Base-by-base conservation (phyloP, 805 yeast species). In the Hemisphaericaspora nanyangensis region DNA sequence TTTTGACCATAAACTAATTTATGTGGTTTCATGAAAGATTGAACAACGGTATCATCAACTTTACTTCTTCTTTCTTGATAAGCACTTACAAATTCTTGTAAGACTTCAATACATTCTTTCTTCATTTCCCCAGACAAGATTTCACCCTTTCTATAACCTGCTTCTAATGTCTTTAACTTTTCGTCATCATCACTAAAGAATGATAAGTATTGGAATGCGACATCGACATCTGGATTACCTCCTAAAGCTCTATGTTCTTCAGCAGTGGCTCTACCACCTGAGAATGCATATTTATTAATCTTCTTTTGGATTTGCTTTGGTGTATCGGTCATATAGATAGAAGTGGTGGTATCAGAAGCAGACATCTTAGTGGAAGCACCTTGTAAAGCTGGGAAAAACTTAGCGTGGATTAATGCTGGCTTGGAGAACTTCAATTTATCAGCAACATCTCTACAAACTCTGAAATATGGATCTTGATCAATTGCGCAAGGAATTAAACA, bases 401-500 rank as follows among this genome's bases (percentile, higher is more conserved):
- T 84, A 39, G 99, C 82, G 65, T 93, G 98, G 47, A 93, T 72
- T 58, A 93, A 76, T 7, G 96, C 80, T 15, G 98, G 98, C 66
- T 93, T 93, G 46, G 89, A 70, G 60, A 76, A 95, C 63, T 83
- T 85, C 60, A 93, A 76, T 64, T 91, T 93, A 55, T 82, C 89
- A 8, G 99, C 97, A 49, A 93, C 99, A 61, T 93, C 99, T 67
- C 99, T 78, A 65, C 96, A 87, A 17, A 93, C 95, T 65, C 99
- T 78, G 72, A 93, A 93, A 65, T 93, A 93, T 22, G 99, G 98
- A 63, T 93, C 99, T 72, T 91, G 99, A 61, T 93, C 99, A 60
- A 93, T 93, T 34, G 99, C 99, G 74, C 99, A 93, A 29, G 99
- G 99, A 62, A 93, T 93, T 62, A 93, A 72, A 65, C 96, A 88